Evolutionary conservation across 768 basidiomycete species (phyloP).

Genomic region (Boletus subparvulus): DNA sequence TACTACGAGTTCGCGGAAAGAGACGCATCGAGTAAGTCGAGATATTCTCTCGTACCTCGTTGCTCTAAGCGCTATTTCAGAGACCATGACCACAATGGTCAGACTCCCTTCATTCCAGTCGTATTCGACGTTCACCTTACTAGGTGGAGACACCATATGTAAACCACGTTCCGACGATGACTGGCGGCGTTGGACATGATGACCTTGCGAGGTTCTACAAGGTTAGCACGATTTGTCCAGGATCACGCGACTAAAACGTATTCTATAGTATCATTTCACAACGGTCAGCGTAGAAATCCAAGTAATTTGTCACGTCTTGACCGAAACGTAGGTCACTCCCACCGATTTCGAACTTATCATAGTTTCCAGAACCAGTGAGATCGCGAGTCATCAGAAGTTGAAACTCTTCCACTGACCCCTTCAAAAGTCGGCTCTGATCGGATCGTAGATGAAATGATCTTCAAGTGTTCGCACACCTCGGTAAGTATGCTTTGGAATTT

Average conservation of each 20-base stretch:
- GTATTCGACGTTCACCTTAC: not conserved
- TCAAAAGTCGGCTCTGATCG: slow-evolving; percentile 41
- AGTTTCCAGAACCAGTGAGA: slow-evolving; percentile 41
- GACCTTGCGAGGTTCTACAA: slow-evolving; percentile 48
- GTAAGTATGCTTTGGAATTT: slow-evolving; percentile 16
- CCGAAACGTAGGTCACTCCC: slow-evolving; percentile 36
- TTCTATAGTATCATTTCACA: slow-evolving; percentile 40
- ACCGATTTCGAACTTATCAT: slow-evolving; percentile 40
- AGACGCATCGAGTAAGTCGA: slow-evolving; percentile 36
- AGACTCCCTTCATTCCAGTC: not conserved
- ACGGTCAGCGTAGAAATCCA: slow-evolving; percentile 18
- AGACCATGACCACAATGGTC: slow-evolving; percentile 46
- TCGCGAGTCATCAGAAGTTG: not conserved
- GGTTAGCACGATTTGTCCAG: slow-evolving; percentile 18
- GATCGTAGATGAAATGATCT: slow-evolving; percentile 49
- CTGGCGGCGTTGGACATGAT: slow-evolving; percentile 45
- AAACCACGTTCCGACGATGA: slow-evolving; percentile 45
- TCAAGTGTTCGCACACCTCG: slow-evolving; percentile 41
- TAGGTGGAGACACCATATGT: slow-evolving; percentile 43
- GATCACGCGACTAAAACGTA: not conserved
- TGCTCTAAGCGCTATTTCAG: slow-evolving; percentile 19
- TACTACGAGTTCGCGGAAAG: slow-evolving; percentile 45
- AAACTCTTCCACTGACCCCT: not conserved
- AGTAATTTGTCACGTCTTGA: slow-evolving; percentile 1
- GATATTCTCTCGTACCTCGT: not conserved